A percentile compares a stretch with the other conserved stretches of the same genome.
Conservation (phyloP, 108 stramenopile species). For the Cyclotella cryptica region DNA sequence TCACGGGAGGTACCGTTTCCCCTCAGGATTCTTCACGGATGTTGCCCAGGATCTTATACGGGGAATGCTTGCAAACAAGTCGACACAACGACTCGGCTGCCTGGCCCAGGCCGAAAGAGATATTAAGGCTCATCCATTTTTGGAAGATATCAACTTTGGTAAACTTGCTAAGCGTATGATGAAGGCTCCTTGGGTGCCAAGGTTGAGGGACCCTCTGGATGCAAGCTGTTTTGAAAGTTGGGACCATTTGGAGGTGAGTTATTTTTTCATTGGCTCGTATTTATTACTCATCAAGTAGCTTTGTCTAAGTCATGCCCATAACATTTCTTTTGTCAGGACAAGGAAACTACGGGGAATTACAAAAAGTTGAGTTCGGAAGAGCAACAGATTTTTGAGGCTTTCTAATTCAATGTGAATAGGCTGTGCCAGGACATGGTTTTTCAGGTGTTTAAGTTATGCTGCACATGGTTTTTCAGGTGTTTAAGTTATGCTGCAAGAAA, state of each 20-base stretch:
- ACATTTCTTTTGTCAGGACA: background rate
- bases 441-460: no score
- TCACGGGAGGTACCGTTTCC: conserved; percentile 68
- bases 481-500: no score
- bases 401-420: conserved; percentile 17
- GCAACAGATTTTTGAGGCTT: conserved; percentile 39
- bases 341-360: conserved; percentile 38
- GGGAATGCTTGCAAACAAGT: conserved; percentile 59
- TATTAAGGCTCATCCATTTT: conserved; percentile 77
- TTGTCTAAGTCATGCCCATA: background rate
- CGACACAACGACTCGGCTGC: conserved; percentile 66
- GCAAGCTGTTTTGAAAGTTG: conserved; percentile 77
- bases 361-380: conserved; percentile 38
- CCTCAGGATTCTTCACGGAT: conserved; percentile 42
- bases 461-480: no score
- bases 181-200: conserved; percentile 91
- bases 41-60: conserved; percentile 63
- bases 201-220: conserved; percentile 78
- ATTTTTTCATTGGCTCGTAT: background rate
- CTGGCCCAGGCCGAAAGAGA: conserved; percentile 65
- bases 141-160: conserved; percentile 74
- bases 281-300: background rate
- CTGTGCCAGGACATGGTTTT: background rate
- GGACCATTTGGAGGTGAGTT: conserved; percentile 63
- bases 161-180: conserved; percentile 66